Conservation (phyloP, 2,329 filamentous ascomycete species). For the Neocatenulostroma microsporum region DNA sequence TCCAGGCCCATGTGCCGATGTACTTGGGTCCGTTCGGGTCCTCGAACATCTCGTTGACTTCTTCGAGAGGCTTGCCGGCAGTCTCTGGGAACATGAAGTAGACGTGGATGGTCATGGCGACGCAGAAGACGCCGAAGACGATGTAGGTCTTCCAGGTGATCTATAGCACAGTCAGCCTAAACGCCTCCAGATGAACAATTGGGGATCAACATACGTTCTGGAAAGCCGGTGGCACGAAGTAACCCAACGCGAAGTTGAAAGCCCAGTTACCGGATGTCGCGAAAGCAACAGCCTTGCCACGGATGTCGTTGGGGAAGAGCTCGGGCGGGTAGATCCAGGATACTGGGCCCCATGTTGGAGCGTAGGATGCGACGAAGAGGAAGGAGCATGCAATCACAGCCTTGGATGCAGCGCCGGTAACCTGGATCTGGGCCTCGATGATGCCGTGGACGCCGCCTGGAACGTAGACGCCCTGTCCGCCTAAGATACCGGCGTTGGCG, state of each 20-base stretch:
- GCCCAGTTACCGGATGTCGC: constrained; percentile 48
- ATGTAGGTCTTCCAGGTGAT: constrained; percentile 61
- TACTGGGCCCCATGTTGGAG: constrained; percentile 55
- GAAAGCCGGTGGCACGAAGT: constrained; percentile 53
- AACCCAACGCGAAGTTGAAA: constrained; percentile 47
- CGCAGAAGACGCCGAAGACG: constrained; percentile 67
- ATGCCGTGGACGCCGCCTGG: constrained; percentile 33
- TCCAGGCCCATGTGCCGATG: constrained; percentile 50
- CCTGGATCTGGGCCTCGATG: constrained; percentile 35
- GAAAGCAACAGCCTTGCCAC: constrained; percentile 56
- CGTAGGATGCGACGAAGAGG: constrained; percentile 63
- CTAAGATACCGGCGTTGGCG: constrained; percentile 55
- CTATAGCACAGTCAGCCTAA: too few relatives aligned
- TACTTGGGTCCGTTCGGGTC: constrained; percentile 31
- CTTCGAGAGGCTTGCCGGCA: constrained; percentile 42
- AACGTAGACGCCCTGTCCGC: constrained; percentile 45
- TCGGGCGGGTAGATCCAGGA: constrained; percentile 31
- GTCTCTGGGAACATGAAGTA: constrained; percentile 59
- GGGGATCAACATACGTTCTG: too few relatives aligned
- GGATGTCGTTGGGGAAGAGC: constrained; percentile 47
- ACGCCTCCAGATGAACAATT: too few relatives aligned
- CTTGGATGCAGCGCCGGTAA: constrained; percentile 33
- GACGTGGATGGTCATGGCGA: constrained; percentile 60
- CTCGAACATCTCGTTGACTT: constrained; percentile 66
- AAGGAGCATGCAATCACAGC: constrained; percentile 62